A percentile compares a stretch with the other conserved stretches of the same genome.
phyloP scores from a whole-genome alignment of 176 grass and related monocot genomes.

The Aegilops speltoides region DNA sequence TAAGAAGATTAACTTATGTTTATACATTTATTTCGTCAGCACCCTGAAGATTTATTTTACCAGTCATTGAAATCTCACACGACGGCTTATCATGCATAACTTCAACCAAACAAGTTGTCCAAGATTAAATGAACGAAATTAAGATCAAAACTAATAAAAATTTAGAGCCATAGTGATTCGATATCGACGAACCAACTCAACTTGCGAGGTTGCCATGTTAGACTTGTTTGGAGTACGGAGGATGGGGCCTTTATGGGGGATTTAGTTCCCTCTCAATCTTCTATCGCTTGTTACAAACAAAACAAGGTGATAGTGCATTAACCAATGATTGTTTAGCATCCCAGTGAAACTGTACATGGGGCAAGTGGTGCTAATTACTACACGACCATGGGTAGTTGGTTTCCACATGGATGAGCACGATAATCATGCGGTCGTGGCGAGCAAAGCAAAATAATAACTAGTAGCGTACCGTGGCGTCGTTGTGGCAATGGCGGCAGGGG shows the following conservation, averaged over 20 bases:
- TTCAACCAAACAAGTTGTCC: neutral
- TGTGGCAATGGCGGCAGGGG: constrained; percentile 91
- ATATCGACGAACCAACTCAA: neutral
- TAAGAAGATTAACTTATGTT: neutral
- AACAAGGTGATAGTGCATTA: neutral
- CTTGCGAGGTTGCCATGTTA: neutral
- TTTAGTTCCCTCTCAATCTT: neutral
- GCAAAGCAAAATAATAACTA: neutral
- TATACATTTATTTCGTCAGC: neutral
- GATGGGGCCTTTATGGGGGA: neutral
- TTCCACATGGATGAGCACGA: neutral
- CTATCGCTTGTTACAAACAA: neutral
- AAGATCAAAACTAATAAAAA: neutral
- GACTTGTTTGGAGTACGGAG: neutral
- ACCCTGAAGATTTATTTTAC: neutral
- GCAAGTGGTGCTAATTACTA: neutral
- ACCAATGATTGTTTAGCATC: neutral
- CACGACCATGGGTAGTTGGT: neutral
- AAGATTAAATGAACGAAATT: constrained; percentile 6
- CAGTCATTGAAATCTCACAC: neutral
- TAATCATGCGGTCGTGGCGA: neutral
- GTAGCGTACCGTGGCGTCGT: constrained; percentile 64
- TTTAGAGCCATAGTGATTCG: neutral
- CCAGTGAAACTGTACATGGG: neutral
- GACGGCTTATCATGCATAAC: neutral